These are phyloP conservation scores for Suillus subaureus DNA, from an alignment of 768 basidiomycete genomes.

Conservation along the genomic window DNA sequence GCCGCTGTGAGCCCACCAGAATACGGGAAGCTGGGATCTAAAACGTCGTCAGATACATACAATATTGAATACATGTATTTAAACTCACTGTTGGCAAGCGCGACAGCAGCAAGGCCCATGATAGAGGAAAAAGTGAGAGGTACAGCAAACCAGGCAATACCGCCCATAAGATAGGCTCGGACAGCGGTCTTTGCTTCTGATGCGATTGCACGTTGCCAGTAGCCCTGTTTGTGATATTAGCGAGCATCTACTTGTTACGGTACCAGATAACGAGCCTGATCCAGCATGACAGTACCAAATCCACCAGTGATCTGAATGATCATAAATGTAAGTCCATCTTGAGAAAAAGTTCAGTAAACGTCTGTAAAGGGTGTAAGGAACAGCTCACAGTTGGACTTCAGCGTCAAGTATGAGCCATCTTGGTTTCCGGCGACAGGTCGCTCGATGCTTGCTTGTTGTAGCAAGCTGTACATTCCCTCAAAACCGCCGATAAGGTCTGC, in stretches of 20 bases:
- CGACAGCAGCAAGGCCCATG: constrained; percentile 38
- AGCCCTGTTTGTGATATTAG: constrained; percentile 21
- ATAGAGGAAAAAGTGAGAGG: constrained; percentile 41
- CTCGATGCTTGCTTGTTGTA: constrained; percentile 27
- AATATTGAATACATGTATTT: neutral
- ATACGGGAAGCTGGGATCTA: constrained; percentile 45
- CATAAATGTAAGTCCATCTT: constrained; percentile 20
- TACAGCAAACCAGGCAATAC: constrained; percentile 42
- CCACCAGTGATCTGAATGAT: constrained; percentile 22
- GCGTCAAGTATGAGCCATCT: constrained; percentile 40
- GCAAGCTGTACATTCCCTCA: constrained; percentile 36
- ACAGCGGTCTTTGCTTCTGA: constrained; percentile 38
- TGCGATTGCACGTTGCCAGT: constrained; percentile 43
- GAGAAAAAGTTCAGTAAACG: neutral
- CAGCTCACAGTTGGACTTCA: constrained; percentile 31
- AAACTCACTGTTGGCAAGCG: constrained; percentile 21
- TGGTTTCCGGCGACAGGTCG: constrained; percentile 38
- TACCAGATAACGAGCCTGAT: constrained; percentile 11
- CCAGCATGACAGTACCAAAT: constrained; percentile 23
- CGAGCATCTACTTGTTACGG: neutral
- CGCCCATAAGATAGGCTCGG: constrained; percentile 41
- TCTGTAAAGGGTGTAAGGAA: neutral
- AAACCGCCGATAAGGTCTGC: constrained; percentile 42
- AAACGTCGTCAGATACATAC: neutral
- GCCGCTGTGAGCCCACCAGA: constrained; percentile 24